Percentiles rank a stretch among this genome's conserved stretches.
Conservation (phyloP, 1,284 basidiomycete species). For the Acaromyces ingoldii region DNA sequence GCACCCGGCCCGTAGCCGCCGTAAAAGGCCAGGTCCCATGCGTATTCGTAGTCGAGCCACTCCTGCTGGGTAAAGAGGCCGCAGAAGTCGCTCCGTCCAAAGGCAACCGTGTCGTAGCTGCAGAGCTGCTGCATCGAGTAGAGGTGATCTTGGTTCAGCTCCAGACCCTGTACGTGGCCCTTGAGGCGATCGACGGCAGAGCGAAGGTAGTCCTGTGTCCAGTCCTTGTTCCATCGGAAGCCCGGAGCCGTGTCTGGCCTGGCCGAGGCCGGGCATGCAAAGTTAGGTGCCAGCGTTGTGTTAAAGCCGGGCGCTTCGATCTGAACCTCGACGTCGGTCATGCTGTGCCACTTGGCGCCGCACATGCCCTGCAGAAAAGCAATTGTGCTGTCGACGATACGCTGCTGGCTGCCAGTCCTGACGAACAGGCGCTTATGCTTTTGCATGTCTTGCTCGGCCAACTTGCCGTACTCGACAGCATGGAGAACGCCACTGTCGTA, state of each 20-base stretch:
- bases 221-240: neutral
- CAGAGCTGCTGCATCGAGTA: conserved; percentile 47
- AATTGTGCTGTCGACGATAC: conserved; percentile 44
- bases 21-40: conserved; percentile 51
- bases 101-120: conserved; percentile 67
- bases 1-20: conserved; percentile 69
- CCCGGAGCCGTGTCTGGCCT: conserved; percentile 13
- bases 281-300: conserved; percentile 41
- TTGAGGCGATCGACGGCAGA: neutral
- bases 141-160: conserved; percentile 24
- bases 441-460: conserved; percentile 15
- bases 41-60: conserved; percentile 81
- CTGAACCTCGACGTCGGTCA: conserved; percentile 41
- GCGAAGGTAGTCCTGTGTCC: neutral
- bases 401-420: conserved; percentile 44
- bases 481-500: conserved; percentile 12
- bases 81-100: conserved; percentile 78
- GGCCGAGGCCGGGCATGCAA: conserved; percentile 7
- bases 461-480: conserved; percentile 7
- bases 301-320: conserved; percentile 43
- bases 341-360: conserved; percentile 11
- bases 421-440: conserved; percentile 29
- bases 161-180: neutral
- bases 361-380: conserved; percentile 21
- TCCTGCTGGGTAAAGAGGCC: conserved; percentile 81